Base-by-base conservation (phyloP, 371 early-diverging fungal species). In the Blakeslea trispora region DNA sequence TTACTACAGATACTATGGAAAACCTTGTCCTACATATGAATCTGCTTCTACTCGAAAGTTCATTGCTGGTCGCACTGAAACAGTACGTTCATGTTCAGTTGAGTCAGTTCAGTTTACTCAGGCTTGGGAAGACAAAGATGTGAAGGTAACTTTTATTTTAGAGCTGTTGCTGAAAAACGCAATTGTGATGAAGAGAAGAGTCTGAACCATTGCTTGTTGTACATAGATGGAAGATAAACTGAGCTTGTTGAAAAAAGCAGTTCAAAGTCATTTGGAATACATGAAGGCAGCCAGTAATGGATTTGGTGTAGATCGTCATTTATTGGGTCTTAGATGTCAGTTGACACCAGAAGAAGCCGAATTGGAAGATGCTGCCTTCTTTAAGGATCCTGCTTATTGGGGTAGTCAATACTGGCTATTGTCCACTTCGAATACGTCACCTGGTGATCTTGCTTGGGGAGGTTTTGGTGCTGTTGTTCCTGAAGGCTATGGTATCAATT, bases 401-500 rank as follows among this genome's bases (percentile, higher is more conserved):
- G 72, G 75, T 52, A 85, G 87, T 21, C 73, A 73, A 11, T 69
- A 82, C 34, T 96, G 87, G 85, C 64, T 75, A 19, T 69, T 96
- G 41, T 89, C 90, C 15, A 94, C 96, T 0, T 89, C 89, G 18
- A 75, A 95, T 48, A 92, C 90, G 65, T 97, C 96, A 59, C 82
- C 90, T 1, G 88, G 88, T 13, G 81, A 85, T 46, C 76, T 87
- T 50, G 72, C 79, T 0, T 89, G 88, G 63, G 87, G 88, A 14
- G 93, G 91, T 0, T 92, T 91, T 68, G 92, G 91, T 18, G 79
- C 84, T 5, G 87, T 89, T 31, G 85, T 75, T 19, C 85, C 86
- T 5, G 88, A 94, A 54, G 92, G 94, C 3, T 96, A 94, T 61
- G 96, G 96, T 22, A 86, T 90, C 63, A 95, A 94, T 71, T 96